Evolutionary conservation across 2,329 filamentous ascomycete genomes (phyloP).

Genomic region (Bipolaris bicolor): DNA sequence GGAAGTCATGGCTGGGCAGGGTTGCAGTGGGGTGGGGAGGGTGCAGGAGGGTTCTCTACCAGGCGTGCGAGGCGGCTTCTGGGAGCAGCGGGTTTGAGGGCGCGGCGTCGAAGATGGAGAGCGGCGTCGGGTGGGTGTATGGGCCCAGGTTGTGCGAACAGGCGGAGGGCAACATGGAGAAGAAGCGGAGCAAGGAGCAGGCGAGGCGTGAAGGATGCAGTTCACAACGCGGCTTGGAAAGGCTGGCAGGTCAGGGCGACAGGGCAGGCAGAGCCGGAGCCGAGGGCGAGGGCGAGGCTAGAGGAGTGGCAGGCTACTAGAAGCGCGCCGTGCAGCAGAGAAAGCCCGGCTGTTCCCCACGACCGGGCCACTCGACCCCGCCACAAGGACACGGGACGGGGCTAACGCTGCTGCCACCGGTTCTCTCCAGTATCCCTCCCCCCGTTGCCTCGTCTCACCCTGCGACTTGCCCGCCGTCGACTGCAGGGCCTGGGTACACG

Average conservation of each 20-base stretch:
- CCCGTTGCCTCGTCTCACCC: neutral
- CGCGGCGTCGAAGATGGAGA: conserved; percentile 14
- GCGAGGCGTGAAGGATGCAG: neutral
- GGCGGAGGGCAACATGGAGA: conserved; percentile 19
- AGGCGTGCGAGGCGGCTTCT: conserved; percentile 21
- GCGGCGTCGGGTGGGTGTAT: conserved; percentile 15
- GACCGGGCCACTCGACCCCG: conserved; percentile 18
- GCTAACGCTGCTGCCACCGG: conserved; percentile 12
- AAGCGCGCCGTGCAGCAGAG: neutral
- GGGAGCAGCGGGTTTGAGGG: conserved; percentile 13
- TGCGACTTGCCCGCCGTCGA: neutral
- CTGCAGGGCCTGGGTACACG: no score
- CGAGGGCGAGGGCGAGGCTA: conserved; percentile 21
- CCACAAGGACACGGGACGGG: conserved; percentile 15
- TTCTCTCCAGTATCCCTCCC: conserved; percentile 1
- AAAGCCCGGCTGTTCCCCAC: conserved; percentile 13
- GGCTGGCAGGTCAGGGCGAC: conserved; percentile 4
- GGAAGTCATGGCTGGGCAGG: conserved; percentile 53
- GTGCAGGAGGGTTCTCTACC: conserved; percentile 12
- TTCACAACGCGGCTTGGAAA: neutral
- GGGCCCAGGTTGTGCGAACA: conserved; percentile 11
- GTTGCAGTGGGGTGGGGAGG: conserved; percentile 9
- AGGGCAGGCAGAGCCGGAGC: conserved; percentile 17
- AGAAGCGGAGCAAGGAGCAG: conserved; percentile 17
- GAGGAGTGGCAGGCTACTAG: conserved; percentile 3